Evolutionary conservation across 2,329 filamentous ascomycete genomes (phyloP).

Genomic region (Raffaelea ambrosiae): DNA sequence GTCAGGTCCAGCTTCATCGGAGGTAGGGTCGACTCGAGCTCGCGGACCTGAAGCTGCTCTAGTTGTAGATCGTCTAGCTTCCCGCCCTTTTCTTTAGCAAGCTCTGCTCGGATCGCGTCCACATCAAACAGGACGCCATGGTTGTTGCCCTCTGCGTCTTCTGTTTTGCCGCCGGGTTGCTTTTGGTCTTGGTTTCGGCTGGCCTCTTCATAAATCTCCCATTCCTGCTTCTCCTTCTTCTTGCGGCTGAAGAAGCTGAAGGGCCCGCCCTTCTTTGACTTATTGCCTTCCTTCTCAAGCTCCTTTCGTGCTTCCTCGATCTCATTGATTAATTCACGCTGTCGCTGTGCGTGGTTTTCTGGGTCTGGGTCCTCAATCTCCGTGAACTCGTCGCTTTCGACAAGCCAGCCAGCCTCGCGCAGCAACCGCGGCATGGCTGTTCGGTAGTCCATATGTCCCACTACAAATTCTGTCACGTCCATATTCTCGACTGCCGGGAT

Average conservation of each 20-base stretch:
- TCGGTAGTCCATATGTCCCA: constrained; percentile 95
- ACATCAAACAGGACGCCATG: constrained; percentile 80
- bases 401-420: constrained; percentile 80
- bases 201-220: constrained; percentile 83
- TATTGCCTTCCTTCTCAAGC: constrained; percentile 64
- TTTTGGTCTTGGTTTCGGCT: not conserved
- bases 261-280: constrained; percentile 45
- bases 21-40: constrained; percentile 80
- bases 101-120: constrained; percentile 81
- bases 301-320: constrained; percentile 90
- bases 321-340: constrained; percentile 90
- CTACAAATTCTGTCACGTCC: constrained; percentile 75
- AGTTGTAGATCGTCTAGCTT: constrained; percentile 20
- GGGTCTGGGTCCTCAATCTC: constrained; percentile 98
- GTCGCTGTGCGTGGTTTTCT: constrained; percentile 78
- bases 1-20: constrained; percentile 71
- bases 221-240: constrained; percentile 79
- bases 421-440: constrained; percentile 82
- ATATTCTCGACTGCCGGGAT: constrained; percentile 83
- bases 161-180: constrained; percentile 24
- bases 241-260: constrained; percentile 78
- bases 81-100: constrained; percentile 57
- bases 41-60: constrained; percentile 53
- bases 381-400: constrained; percentile 86
- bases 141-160: constrained; percentile 43